phyloP scores from a whole-genome alignment of 2,329 filamentous ascomycete species.

The Verticillium klebahnii region DNA sequence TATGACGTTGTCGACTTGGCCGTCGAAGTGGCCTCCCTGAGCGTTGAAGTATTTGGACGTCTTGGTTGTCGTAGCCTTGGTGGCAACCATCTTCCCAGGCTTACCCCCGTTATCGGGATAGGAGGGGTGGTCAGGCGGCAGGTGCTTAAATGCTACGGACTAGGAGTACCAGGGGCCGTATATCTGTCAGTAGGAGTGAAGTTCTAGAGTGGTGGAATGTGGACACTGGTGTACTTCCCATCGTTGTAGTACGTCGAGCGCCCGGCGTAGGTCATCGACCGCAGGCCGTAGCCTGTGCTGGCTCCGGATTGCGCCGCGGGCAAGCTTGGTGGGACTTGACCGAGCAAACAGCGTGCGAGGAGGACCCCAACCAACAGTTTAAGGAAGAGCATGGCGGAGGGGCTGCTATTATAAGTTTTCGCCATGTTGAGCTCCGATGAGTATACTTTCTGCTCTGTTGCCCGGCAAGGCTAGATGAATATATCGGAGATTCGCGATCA shows the following conservation, averaged over 20 bases:
- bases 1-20: neutral
- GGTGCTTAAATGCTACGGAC: neutral
- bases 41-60: neutral
- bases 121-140: neutral
- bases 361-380: neutral
- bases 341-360: neutral
- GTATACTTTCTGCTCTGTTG: too few relatives aligned
- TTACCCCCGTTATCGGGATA: neutral
- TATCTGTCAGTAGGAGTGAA: neutral
- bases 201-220: too few relatives aligned
- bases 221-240: neutral
- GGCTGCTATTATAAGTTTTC: too few relatives aligned
- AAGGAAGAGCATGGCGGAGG: neutral
- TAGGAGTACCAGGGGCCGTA: neutral
- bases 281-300: neutral
- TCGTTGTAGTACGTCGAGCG: neutral
- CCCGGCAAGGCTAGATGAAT: neutral
- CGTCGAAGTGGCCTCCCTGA: neutral
- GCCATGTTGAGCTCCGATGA: too few relatives aligned
- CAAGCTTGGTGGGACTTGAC: neutral
- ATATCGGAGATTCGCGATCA: neutral
- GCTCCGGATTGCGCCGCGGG: neutral
- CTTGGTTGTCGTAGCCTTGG: neutral
- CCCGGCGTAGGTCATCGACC: neutral
- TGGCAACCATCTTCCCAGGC: neutral